phyloP scores from a whole-genome alignment of 2,329 filamentous ascomycete species.

The Apiospora rasikravindrae region DNA sequence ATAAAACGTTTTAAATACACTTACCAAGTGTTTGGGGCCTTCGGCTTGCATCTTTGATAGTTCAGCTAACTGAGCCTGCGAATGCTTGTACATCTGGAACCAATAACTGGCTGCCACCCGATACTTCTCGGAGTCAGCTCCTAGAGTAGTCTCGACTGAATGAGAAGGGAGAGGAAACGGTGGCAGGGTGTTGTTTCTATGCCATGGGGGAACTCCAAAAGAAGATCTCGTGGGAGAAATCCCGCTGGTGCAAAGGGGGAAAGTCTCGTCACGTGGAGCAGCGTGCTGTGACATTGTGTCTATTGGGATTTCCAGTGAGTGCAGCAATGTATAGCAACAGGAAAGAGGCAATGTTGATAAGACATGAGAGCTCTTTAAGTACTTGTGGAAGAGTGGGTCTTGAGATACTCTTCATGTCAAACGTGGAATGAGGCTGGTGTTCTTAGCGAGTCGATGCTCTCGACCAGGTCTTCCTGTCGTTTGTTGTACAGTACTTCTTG shows the following conservation, averaged over 20 bases:
- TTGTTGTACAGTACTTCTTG: background rate
- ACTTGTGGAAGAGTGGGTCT: background rate
- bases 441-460: constrained; percentile 1
- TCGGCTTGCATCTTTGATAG: background rate
- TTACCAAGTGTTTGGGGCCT: background rate
- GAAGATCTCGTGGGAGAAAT: background rate
- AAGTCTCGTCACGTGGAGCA: background rate
- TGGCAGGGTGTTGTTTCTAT: background rate
- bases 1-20: background rate
- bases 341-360: background rate
- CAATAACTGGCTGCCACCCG: background rate
- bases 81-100: background rate
- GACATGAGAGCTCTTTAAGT: background rate
- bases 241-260: background rate
- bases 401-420: background rate
- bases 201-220: background rate
- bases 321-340: background rate
- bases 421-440: background rate
- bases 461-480: background rate
- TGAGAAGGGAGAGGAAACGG: background rate
- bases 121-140: constrained; percentile 4
- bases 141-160: background rate
- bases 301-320: background rate
- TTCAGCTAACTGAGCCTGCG: background rate
- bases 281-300: background rate